Conservation (phyloP, 1,139 yeast species). For the Pichia inconspicua region DNA sequence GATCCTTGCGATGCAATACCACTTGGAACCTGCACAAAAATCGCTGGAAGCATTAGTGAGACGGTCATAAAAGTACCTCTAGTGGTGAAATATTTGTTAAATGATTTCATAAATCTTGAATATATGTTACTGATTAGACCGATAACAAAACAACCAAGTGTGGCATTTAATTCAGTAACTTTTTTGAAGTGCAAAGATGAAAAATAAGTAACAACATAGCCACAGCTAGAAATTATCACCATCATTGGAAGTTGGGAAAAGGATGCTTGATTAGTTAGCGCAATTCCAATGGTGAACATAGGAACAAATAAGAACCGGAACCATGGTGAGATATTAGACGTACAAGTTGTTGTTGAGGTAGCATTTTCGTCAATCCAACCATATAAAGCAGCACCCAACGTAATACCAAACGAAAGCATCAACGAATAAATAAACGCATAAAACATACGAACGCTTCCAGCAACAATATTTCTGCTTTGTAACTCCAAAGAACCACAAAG, state of each 20-base stretch:
- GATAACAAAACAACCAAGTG: constrained; percentile 83
- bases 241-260: constrained; percentile 73
- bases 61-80: constrained; percentile 69
- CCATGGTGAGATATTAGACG: constrained; percentile 45
- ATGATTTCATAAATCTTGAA: constrained; percentile 64
- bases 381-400: constrained; percentile 83
- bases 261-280: constrained; percentile 79
- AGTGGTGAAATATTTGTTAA: constrained; percentile 18
- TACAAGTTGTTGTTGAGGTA: constrained; percentile 60
- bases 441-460: constrained; percentile 93
- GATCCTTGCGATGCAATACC: constrained; percentile 90
- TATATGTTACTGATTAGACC: constrained; percentile 87
- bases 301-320: constrained; percentile 79
- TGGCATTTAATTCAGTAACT: constrained; percentile 79
- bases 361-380: constrained; percentile 89
- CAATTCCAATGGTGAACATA: constrained; percentile 59
- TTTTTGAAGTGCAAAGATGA: constrained; percentile 64
- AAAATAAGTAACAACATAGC: constrained; percentile 80
- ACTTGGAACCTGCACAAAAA: constrained; percentile 89
- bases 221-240: constrained; percentile 66
- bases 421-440: constrained; percentile 89
- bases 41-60: constrained; percentile 91
- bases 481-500: constrained; percentile 84
- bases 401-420: constrained; percentile 87
- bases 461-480: constrained; percentile 82